These are phyloP conservation scores for Cladophialophora chaetospira DNA, from an alignment of 2,329 filamentous ascomycete species.

Conservation along the genomic window DNA sequence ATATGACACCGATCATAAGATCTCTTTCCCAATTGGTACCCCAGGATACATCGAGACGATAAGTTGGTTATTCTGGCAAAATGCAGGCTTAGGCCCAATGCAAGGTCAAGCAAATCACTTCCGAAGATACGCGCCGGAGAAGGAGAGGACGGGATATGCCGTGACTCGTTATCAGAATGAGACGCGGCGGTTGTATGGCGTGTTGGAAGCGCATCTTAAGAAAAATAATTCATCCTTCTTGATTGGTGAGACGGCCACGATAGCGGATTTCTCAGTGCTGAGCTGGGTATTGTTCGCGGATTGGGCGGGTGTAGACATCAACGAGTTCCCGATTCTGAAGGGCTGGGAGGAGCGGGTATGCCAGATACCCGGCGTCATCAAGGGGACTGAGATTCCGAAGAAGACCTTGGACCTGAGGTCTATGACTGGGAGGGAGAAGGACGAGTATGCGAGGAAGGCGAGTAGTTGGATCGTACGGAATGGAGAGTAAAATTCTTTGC, in stretches of 20 bases:
- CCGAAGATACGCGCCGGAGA: constrained; percentile 46
- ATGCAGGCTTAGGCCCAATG: constrained; percentile 45
- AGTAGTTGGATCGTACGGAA: background rate
- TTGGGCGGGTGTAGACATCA: constrained; percentile 36
- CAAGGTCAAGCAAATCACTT: constrained; percentile 51
- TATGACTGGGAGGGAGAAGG: constrained; percentile 1
- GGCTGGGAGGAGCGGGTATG: constrained; percentile 37
- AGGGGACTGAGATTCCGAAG: background rate
- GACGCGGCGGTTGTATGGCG: constrained; percentile 50
- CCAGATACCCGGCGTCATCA: background rate
- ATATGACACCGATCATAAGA: constrained; percentile 46
- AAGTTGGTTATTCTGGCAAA: constrained; percentile 51
- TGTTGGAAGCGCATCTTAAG: constrained; percentile 46
- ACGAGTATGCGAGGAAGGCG: constrained; percentile 1
- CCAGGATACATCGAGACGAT: constrained; percentile 48
- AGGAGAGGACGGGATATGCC: constrained; percentile 43
- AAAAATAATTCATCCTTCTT: constrained; percentile 41
- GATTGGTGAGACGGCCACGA: constrained; percentile 49
- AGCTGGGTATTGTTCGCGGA: constrained; percentile 43
- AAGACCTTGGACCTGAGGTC: background rate
- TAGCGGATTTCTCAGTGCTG: constrained; percentile 51
- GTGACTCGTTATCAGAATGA: constrained; percentile 52
- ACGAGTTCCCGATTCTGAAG: constrained; percentile 37
- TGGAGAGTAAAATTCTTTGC: too few species aligned
- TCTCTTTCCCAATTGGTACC: constrained; percentile 47